phyloP scores from a whole-genome alignment of 495 filamentous ascomycete genomes.

The Hypoxylon intermedium region DNA sequence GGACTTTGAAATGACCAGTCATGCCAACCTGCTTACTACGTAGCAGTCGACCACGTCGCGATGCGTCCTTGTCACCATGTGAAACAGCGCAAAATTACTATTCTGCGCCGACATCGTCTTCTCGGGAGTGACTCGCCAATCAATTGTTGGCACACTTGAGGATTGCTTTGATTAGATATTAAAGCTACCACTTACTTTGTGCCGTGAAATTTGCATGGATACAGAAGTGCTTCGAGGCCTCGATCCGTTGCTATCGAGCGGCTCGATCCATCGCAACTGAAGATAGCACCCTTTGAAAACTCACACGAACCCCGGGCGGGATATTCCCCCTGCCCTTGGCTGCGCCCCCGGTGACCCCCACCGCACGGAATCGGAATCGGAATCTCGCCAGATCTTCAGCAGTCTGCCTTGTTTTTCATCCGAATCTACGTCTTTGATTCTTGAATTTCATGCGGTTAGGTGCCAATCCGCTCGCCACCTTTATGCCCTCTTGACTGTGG shows the following conservation, averaged over 20 bases:
- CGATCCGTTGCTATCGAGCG: neutral
- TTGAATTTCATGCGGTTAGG: conserved; percentile 10
- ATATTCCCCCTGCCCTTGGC: neutral
- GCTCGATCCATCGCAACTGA: neutral
- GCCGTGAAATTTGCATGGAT: no score
- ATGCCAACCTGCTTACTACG: conserved; percentile 18
- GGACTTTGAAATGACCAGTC: conserved; percentile 8
- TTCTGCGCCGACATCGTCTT: neutral
- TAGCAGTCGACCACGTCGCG: conserved; percentile 23
- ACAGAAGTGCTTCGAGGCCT: neutral
- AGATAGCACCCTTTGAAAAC: conserved; percentile 6
- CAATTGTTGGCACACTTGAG: neutral
- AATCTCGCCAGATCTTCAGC: conserved; percentile 19
- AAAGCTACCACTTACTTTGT: no score
- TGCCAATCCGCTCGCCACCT: conserved; percentile 12
- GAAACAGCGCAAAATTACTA: conserved; percentile 21
- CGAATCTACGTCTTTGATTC: neutral
- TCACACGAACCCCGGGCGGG: neutral
- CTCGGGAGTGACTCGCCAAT: neutral
- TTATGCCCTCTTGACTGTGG: neutral
- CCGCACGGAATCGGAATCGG: neutral
- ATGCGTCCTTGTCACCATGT: conserved; percentile 22
- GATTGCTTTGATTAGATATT: no score
- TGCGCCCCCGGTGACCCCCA: conserved; percentile 3
- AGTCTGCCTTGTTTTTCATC: neutral